Evolutionary conservation across 1,284 basidiomycete genomes (phyloP).

Genomic region (Takashimella koratensis): DNA sequence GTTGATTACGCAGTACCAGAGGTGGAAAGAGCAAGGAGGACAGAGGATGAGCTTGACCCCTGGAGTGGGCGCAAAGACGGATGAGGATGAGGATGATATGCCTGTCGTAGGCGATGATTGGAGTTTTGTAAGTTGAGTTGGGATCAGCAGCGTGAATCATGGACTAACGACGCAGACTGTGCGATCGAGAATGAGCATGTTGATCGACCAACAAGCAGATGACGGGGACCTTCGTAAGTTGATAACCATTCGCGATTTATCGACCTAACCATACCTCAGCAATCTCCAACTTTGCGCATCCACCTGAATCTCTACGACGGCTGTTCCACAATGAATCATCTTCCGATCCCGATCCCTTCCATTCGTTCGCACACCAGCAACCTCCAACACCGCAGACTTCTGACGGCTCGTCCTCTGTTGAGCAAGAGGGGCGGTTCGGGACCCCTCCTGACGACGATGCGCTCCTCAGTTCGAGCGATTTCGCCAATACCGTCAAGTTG

Average conservation of each 20-base stretch:
- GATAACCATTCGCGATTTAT: neutral
- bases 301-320: constrained; percentile 46
- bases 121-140: constrained; percentile 33
- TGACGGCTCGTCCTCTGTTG: constrained; percentile 16
- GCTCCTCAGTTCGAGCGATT: neutral
- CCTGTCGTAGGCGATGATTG: constrained; percentile 38
- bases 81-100: constrained; percentile 35
- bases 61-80: constrained; percentile 45
- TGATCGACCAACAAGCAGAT: constrained; percentile 30
- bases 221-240: constrained; percentile 19
- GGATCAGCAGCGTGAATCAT: neutral
- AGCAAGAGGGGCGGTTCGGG: constrained; percentile 18
- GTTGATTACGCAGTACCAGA: constrained; percentile 68
- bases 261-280: neutral
- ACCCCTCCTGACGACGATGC: constrained; percentile 8
- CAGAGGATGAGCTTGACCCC: constrained; percentile 71
- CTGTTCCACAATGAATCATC: constrained; percentile 48
- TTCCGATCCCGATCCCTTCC: constrained; percentile 41
- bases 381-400: constrained; percentile 26
- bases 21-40: constrained; percentile 74
- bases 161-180: no score
- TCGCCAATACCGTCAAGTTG: neutral
- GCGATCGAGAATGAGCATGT: constrained; percentile 38
- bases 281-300: neutral
- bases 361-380: constrained; percentile 39